Conservation (phyloP, 2,329 filamentous ascomycete genomes). For the Rhynchosporium secalis region DNA sequence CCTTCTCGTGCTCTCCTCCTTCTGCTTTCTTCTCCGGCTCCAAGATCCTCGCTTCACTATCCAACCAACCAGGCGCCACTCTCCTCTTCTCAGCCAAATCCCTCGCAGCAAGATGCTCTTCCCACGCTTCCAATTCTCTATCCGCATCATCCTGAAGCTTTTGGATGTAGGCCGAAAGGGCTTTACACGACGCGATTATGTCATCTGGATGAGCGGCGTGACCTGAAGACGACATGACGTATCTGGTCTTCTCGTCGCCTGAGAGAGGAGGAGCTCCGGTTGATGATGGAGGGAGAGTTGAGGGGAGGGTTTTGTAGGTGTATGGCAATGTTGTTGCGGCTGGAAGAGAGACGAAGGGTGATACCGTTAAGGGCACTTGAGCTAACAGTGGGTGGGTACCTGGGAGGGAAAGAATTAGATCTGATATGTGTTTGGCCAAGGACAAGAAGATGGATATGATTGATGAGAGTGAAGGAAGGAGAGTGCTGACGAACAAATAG, state of each 20-base stretch:
- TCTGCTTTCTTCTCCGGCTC: conserved; percentile 58
- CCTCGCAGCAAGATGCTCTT: conserved; percentile 62
- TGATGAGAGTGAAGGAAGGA: too few species aligned
- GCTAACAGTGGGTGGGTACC: conserved; percentile 84
- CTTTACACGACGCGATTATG: conserved; percentile 78
- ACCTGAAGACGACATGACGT: conserved; percentile 75
- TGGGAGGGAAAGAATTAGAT: conserved; percentile 39
- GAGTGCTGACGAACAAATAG: too few species aligned
- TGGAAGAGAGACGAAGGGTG: conserved; percentile 89
- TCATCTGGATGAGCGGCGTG: conserved; percentile 85
- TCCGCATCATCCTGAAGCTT: conserved; percentile 69
- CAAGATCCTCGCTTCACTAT: conserved; percentile 68
- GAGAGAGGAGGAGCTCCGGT: conserved; percentile 50
- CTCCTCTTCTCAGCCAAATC: conserved; percentile 79
- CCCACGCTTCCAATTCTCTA: conserved; percentile 66
- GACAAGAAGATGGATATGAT: neutral
- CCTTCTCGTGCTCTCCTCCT: conserved; percentile 23
- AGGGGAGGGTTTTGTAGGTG: conserved; percentile 88
- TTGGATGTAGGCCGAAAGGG: conserved; percentile 73
- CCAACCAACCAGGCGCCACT: conserved; percentile 78
- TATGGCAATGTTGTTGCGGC: conserved; percentile 90
- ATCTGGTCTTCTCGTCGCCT: conserved; percentile 58
- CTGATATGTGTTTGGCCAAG: neutral
- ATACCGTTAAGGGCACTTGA: conserved; percentile 90
- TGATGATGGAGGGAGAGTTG: conserved; percentile 75